Evolutionary conservation across 164 flowering plant genomes (phyloP), one percentile per base, ranked within the genome.

Genomic region (Cinnamomum micranthum): DNA sequence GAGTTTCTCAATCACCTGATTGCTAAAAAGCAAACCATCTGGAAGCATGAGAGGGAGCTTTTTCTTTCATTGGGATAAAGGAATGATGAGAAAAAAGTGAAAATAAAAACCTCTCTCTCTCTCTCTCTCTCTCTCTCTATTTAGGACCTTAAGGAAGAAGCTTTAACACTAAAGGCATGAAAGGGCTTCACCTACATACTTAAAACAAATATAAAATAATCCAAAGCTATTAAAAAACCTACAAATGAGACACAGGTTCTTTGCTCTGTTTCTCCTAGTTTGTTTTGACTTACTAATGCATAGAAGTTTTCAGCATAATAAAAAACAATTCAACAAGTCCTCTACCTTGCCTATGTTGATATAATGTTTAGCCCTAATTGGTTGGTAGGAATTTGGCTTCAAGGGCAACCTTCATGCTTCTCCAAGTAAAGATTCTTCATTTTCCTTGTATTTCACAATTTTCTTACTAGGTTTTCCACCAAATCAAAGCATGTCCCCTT

Each of bases 311-410:
- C 23, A 60, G 64, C 64, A 60, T 60, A 60, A 35, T 60, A 6
- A 22, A 22, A 60, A 60, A 60, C 47, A 35, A 35, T 10, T 35
- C 47, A 35, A 35, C 64, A 17, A 60, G 64, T 60, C 64, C 4
- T 17, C 24, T 60, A 5, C 64, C 64, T 60, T 60, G n/a, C 64
- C n/a, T 60, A 60, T 17, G n/a, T 60, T 60, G 64, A 17, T 60
- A 60, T 60, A 60, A 19, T 60, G 22, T 60, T 60, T 17, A 22
- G 64, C 64, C n/a, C n/a, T 60, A n/a, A 60, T n/a, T 2, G 64
- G 64, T 60, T 60, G 64, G 64, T 60, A 60, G 64, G 64, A 60
- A 60, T n/a, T 60, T 60, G 64, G n/a, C 20, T 60, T n/a, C 7
- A 60, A 60, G 64, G 64, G 20, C 24, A 60, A 22, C 64, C 64